phyloP scores from a whole-genome alignment of 495 filamentous ascomycete genomes.

The Penicillium macrosclerotiorum region DNA sequence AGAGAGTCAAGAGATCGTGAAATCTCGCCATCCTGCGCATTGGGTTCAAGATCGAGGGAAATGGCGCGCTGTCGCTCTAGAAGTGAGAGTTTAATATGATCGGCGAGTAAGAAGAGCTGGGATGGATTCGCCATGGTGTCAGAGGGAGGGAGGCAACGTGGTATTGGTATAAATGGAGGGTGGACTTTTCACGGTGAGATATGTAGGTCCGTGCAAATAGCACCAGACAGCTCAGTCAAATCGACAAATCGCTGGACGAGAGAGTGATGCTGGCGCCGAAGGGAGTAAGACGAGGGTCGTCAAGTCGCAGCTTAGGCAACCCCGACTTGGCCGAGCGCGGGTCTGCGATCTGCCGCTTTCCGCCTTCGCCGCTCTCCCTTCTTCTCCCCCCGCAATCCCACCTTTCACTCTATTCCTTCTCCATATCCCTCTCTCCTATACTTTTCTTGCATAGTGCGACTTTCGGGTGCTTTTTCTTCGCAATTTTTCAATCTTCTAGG shows the following conservation, averaged over 20 bases:
- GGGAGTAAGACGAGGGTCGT: constrained; percentile 9
- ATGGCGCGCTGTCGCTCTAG: constrained; percentile 89
- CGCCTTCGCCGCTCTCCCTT: constrained; percentile 16
- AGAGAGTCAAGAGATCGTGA: constrained; percentile 85
- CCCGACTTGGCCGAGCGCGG: constrained; percentile 8
- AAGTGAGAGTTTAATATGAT: constrained; percentile 55
- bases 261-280: constrained; percentile 8
- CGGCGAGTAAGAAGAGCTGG: constrained; percentile 54
- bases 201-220: constrained; percentile 3
- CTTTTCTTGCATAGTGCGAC: background rate
- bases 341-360: constrained; percentile 27
- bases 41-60: constrained; percentile 77
- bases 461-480: background rate
- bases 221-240: constrained; percentile 2
- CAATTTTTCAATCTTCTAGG: background rate
- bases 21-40: constrained; percentile 85
- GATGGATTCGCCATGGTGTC: constrained; percentile 54
- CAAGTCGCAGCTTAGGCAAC: constrained; percentile 8
- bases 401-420: constrained; percentile 7
- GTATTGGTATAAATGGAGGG: background rate
- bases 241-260: constrained; percentile 2
- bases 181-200: constrained; percentile 1
- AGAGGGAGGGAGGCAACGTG: constrained; percentile 3
- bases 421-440: background rate
- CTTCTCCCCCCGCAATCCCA: constrained; percentile 18